These are phyloP conservation scores for Cordyceps tenuipes DNA, from an alignment of 2,329 filamentous ascomycete species.

Conservation along the genomic window DNA sequence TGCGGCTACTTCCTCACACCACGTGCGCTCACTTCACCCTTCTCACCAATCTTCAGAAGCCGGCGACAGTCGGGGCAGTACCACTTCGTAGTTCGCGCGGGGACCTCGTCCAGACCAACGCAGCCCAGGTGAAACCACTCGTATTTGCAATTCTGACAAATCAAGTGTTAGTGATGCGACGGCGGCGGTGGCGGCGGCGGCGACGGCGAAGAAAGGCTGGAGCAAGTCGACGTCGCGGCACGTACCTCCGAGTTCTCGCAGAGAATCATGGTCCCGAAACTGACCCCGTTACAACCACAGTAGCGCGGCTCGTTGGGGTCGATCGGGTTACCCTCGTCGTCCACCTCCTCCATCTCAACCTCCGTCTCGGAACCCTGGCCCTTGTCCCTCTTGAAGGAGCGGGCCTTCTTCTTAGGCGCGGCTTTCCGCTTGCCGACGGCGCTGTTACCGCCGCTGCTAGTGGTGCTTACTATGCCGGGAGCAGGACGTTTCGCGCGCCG, in stretches of 20 bases:
- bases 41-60: conserved; percentile 53
- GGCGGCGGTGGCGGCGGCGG: background rate
- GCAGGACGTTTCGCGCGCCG: conserved; percentile 62
- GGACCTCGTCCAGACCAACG: conserved; percentile 59
- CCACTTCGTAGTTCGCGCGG: conserved; percentile 70
- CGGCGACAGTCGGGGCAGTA: conserved; percentile 72
- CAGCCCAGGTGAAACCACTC: conserved; percentile 84
- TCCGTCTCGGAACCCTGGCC: conserved; percentile 33
- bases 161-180: conserved; percentile 14
- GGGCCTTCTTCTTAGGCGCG: conserved; percentile 57
- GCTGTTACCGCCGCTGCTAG: conserved; percentile 51
- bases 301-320: conserved; percentile 70
- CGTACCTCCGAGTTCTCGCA: conserved; percentile 68
- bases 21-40: conserved; percentile 53
- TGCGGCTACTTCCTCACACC: conserved; percentile 38
- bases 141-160: conserved; percentile 56
- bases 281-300: conserved; percentile 71
- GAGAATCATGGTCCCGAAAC: conserved; percentile 74
- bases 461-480: conserved; percentile 61
- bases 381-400: conserved; percentile 40
- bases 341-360: conserved; percentile 49
- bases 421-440: conserved; percentile 66
- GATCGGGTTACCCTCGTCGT: conserved; percentile 61
- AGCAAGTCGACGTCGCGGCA: background rate
- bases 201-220: background rate